phyloP scores from a whole-genome alignment of 768 basidiomycete species.

The Phaeolepiota aurea region DNA sequence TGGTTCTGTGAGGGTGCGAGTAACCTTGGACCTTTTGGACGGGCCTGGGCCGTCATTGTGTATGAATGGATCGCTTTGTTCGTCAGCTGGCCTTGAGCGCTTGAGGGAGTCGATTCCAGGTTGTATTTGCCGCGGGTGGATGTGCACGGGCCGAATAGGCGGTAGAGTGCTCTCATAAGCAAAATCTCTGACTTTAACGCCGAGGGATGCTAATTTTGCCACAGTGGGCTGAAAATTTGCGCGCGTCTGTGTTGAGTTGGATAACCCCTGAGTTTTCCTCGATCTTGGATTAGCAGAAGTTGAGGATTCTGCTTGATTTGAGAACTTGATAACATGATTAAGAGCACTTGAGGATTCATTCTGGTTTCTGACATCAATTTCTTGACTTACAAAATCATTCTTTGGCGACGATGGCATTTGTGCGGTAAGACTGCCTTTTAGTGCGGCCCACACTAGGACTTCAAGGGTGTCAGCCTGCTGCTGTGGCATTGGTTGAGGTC shows the following conservation, averaged over 20 bases:
- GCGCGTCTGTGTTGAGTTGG: too few species aligned
- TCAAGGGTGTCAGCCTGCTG: too few species aligned
- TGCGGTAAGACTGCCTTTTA: too few species aligned
- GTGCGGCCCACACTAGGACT: too few species aligned
- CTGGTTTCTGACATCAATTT: neutral
- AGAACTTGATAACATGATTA: conserved; percentile 1
- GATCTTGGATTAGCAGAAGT: neutral
- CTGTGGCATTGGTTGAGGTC: too few species aligned
- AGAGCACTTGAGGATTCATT: conserved; percentile 2
- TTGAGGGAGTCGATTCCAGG: conserved; percentile 16
- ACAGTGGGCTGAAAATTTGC: neutral
- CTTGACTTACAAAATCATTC: conserved; percentile 4
- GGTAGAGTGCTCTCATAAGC: conserved; percentile 62
- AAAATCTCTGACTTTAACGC: conserved; percentile 53
- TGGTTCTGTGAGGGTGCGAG: conserved; percentile 25
- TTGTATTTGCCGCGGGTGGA: conserved; percentile 39
- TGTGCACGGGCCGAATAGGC: conserved; percentile 44
- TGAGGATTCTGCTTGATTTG: neutral
- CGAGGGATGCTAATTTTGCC: conserved; percentile 13
- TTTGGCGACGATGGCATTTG: too few species aligned
- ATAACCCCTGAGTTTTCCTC: neutral
- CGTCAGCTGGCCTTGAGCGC: neutral
- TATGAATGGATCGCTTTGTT: conserved; percentile 4
- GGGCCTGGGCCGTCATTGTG: neutral
- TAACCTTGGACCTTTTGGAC: conserved; percentile 18